Evolutionary conservation across 345 rosid genomes (phyloP).

Genomic region (Erucastrum elatum): DNA sequence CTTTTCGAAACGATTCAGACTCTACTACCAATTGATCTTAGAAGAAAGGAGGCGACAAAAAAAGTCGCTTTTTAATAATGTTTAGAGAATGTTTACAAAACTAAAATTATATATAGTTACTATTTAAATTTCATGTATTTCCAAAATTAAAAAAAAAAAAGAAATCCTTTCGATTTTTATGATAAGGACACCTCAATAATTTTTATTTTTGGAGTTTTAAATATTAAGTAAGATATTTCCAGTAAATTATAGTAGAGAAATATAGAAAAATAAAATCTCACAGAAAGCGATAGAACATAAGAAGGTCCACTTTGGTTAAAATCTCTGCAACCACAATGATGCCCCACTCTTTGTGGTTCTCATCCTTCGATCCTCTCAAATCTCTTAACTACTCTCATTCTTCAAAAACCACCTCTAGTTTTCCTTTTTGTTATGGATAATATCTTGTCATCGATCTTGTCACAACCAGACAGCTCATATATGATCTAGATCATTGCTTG

Average conservation of each 20-base stretch:
- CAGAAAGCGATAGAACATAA: conserved; percentile 22
- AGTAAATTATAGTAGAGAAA: neutral
- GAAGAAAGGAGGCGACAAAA: too few species aligned
- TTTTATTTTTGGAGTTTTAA: neutral
- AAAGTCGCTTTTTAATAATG: too few species aligned
- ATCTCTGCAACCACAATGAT: conserved; percentile 31
- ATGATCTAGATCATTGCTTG: conserved; percentile 25
- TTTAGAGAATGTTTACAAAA: too few species aligned
- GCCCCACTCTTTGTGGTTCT: conserved; percentile 38
- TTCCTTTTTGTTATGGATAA: conserved; percentile 28
- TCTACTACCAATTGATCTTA: too few species aligned
- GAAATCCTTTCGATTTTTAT: neutral
- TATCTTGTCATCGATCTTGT: conserved; percentile 36
- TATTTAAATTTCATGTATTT: neutral
- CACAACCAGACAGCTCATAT: conserved; percentile 40
- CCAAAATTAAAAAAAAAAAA: neutral
- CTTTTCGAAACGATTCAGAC: too few species aligned
- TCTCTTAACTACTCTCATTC: conserved; percentile 22
- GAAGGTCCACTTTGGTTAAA: conserved; percentile 41
- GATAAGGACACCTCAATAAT: neutral
- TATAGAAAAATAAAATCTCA: neutral
- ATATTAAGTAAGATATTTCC: neutral
- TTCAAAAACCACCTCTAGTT: conserved; percentile 8
- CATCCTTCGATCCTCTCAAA: conserved; percentile 22
- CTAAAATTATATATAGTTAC: too few species aligned